Base-by-base conservation (phyloP, 108 stramenopile genomes). In the Nitzschia sp. region DNA sequence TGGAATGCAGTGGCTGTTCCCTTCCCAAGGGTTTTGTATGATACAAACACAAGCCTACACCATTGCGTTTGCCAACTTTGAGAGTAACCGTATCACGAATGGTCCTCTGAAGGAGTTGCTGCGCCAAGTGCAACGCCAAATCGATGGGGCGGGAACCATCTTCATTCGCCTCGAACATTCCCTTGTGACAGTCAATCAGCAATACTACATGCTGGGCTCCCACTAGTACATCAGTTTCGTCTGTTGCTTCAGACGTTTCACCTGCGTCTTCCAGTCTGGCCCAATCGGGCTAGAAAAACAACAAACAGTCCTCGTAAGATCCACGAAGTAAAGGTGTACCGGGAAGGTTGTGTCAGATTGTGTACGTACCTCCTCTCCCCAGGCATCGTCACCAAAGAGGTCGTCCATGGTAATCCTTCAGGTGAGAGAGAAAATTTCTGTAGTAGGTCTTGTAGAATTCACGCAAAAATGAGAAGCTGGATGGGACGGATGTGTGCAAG, bases 61-160 rank as follows among this genome's bases (percentile, higher is more conserved):
- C 85, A 70, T 91, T 80, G 12, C 90, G 73, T 62, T 82, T 91
- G 14, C 87, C 87, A 14, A 75, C 72, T 51, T 80, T 77, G 14
- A 70, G 76, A 46, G 73, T 83, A 34, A 87, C 85, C 29, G 82
- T 79, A 38, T 72, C 54, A n/a, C 73, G 72, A 42, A 88, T 75
- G 41, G 57, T 59, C 51, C 53, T 53, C 19, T 80, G 78, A 0
- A 88, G 50, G n/a, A 88, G 46, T 41, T 66, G 55, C 38, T 79
- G 71, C 12, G 74, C 69, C 29, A 81, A 73, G 39, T 44, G 75
- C 6, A 84, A 24, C 10, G 84, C 77, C 66, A 80, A 73, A 38
- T 88, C 83, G 57, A 83, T 63, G 46, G 84, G 80, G 17, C 83
- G 60, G 37, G 19, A 10, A 17, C 54, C 8, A 50, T 41, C 6